These are phyloP conservation scores for Rhodotorula glutinis DNA, from an alignment of 1,284 basidiomycete species.

Conservation along the genomic window DNA sequence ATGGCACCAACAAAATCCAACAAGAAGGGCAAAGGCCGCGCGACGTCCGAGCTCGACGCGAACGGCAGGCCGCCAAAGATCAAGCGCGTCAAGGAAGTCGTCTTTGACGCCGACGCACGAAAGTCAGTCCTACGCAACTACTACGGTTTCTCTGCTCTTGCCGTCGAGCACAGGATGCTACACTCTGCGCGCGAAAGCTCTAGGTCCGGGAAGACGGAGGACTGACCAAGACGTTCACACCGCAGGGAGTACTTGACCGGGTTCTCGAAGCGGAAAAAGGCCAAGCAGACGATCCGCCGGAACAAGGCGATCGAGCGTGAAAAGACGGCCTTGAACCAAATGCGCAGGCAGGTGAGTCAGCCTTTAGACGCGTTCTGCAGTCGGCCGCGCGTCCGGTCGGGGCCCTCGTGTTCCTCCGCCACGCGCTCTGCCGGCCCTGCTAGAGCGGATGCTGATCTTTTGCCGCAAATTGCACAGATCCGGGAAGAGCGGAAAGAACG, in stretches of 20 bases:
- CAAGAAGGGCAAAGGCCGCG: conserved; percentile 13
- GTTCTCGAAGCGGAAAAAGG: conserved; percentile 78
- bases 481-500: conserved; percentile 40
- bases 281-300: conserved; percentile 58
- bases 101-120: conserved; percentile 73
- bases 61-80: conserved; percentile 32
- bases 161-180: too few species aligned
- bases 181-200: too few species aligned
- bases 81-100: conserved; percentile 48
- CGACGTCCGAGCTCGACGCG: conserved; percentile 4
- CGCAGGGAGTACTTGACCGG: conserved; percentile 76
- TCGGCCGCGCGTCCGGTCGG: too few species aligned
- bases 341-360: conserved; percentile 31
- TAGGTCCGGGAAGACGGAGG: background rate
- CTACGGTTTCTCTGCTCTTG: too few species aligned
- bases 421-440: too few species aligned
- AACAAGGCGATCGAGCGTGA: conserved; percentile 39
- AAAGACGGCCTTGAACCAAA: conserved; percentile 36
- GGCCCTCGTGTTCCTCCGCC: too few species aligned
- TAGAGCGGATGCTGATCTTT: too few species aligned
- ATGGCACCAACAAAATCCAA: conserved; percentile 5
- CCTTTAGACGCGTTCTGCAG: too few species aligned
- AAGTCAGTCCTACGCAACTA: conserved; percentile 59
- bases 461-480: conserved; percentile 29
- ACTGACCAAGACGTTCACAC: conserved; percentile 6